Conservation (phyloP, 306 rosid species). For the Cucumis sativus region DNA sequence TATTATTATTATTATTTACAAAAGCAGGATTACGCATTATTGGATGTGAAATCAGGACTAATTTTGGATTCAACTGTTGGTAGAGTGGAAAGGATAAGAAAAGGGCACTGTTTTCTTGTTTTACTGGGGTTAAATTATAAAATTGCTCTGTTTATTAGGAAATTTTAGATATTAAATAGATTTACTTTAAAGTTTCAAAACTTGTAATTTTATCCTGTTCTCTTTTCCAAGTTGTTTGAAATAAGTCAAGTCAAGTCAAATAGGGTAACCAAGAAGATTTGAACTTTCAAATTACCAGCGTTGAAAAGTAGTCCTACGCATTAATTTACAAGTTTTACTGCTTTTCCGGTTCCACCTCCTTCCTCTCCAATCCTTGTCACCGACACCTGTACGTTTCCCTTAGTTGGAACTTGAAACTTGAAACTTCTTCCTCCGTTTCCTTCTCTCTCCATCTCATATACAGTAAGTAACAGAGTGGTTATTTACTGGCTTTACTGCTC, state of each 20-base stretch:
- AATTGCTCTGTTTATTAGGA: too few species aligned
- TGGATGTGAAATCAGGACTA: background rate
- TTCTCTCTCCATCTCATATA: background rate
- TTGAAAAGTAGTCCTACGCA: background rate
- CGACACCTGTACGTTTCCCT: constrained; percentile 8
- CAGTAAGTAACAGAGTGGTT: background rate
- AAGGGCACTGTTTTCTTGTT: background rate
- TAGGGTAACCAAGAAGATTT: background rate
- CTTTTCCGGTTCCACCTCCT: background rate
- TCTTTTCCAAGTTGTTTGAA: background rate
- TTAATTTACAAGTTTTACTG: background rate
- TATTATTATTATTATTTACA: background rate
- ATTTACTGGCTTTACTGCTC: constrained; percentile 7
- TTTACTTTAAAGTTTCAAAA: too few species aligned
- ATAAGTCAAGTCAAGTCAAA: background rate
- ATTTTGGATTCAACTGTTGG: background rate
- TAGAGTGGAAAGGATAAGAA: background rate
- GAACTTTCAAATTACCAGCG: background rate
- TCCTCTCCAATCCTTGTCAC: constrained; percentile 4
- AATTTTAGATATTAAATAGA: too few species aligned
- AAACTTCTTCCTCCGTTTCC: background rate
- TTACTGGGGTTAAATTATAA: background rate
- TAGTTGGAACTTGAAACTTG: constrained; percentile 8
- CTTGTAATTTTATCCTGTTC: too few species aligned
- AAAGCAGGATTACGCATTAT: background rate